phyloP scores from a whole-genome alignment of 2,329 filamentous ascomycete genomes.

The Xylaria sp. region DNA sequence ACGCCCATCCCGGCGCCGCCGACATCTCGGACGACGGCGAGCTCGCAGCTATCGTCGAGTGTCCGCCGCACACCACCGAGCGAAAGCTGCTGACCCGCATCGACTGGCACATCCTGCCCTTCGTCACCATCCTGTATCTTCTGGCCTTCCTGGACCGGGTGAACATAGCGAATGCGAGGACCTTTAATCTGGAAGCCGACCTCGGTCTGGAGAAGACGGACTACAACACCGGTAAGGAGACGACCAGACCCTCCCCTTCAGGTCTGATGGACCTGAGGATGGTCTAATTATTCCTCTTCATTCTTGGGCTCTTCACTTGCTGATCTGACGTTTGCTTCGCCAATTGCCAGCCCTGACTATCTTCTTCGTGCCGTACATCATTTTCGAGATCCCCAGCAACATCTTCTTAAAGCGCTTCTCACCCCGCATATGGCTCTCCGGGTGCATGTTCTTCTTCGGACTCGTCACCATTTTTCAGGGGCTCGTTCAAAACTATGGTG shows the following conservation, averaged over 20 bases:
- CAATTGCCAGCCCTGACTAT: conserved; percentile 68
- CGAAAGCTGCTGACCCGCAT: conserved; percentile 74
- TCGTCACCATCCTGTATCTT: conserved; percentile 71
- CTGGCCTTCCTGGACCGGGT: conserved; percentile 66
- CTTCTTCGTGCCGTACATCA: conserved; percentile 83
- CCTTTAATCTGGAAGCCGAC: conserved; percentile 73
- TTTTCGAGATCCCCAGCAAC: conserved; percentile 79
- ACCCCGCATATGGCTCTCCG: conserved; percentile 65
- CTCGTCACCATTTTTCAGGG: conserved; percentile 81
- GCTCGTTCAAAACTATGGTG: conserved; percentile 79
- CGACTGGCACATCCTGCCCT: conserved; percentile 77
- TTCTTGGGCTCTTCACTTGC: conserved; percentile 20
- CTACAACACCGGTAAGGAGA: conserved; percentile 71
- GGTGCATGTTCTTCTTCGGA: conserved; percentile 88
- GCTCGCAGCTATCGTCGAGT: conserved; percentile 51
- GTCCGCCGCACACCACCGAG: conserved; percentile 70
- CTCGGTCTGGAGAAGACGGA: conserved; percentile 67
- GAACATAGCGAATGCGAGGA: conserved; percentile 81
- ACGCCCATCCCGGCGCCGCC: conserved; percentile 43
- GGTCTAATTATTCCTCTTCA: not conserved
- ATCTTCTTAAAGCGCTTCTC: conserved; percentile 72
- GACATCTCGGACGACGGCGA: conserved; percentile 49
- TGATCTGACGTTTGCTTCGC: conserved; percentile 35
- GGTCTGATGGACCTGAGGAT: not conserved
- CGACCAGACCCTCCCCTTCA: not conserved